A percentile compares a stretch with the other conserved stretches of the same genome.
These are phyloP conservation scores for Fusarium xyrophilum DNA, from an alignment of 2,329 filamentous ascomycete species.

Conservation along the genomic window DNA sequence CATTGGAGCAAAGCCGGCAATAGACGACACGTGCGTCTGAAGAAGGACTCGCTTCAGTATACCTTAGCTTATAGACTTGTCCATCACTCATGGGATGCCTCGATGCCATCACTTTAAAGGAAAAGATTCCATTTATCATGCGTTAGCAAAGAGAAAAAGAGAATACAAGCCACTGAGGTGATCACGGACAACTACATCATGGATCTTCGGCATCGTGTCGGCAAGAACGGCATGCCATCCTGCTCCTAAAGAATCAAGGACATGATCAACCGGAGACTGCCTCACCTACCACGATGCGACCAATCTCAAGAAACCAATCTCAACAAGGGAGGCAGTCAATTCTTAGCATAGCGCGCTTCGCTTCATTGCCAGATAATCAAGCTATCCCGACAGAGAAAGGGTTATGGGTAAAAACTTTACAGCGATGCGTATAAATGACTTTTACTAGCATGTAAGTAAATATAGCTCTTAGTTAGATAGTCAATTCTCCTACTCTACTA, in stretches of 20 bases:
- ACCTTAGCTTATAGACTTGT: too few species aligned
- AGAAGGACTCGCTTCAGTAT: background rate
- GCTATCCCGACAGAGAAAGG: accelerated
- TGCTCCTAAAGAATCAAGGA: too few species aligned
- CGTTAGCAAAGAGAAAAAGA: background rate
- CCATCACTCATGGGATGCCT: accelerated
- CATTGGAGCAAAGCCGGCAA: background rate
- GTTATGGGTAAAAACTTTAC: background rate
- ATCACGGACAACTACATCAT: accelerated
- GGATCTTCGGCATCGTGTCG: background rate
- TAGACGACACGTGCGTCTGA: background rate
- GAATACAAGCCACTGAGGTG: background rate
- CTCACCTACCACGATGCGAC: too few species aligned
- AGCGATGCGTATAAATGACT: background rate
- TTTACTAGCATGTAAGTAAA: background rate
- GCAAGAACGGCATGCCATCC: background rate
- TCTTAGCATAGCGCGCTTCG: background rate
- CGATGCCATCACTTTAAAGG: accelerated
- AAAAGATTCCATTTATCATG: background rate
- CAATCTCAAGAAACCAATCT: background rate
- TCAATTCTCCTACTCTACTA: background rate
- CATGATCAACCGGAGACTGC: too few species aligned
- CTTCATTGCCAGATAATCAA: background rate
- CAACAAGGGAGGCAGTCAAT: accelerated
- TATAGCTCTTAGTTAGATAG: background rate